Evolutionary conservation across 192 early-diverging fungal species (phyloP), one percentile per base, ranked within the genome.

Genomic region (Phlyctochytrium planicorne): DNA sequence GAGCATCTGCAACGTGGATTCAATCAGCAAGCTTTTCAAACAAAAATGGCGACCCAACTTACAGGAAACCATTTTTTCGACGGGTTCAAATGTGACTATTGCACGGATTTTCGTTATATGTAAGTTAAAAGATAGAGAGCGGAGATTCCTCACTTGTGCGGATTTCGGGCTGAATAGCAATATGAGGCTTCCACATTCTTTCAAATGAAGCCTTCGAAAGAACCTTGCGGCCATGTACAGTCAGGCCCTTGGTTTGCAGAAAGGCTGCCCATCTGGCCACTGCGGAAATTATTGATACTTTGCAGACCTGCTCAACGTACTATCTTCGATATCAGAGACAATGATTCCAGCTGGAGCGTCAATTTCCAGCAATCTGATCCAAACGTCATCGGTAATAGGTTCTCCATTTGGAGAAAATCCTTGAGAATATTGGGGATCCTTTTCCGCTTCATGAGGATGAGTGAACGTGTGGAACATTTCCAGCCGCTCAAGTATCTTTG

Each of bases 381-480:
- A 47, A 47, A 47, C 40, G 40, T 20, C 40, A 6, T 47, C 40
- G 6, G 6, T 20, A n/a, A n/a, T n/a, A n/a, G n/a, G n/a, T n/a
- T n/a, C n/a, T n/a, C n/a, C n/a, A n/a, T n/a, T n/a, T n/a, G n/a
- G n/a, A n/a, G n/a, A n/a, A 47, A 47, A 20, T 47, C 40, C 40
- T 20, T 14, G 40, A 47, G 40, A 6, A 47, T 14, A 14, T 47
- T 20, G 6, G 6, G 40, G 40, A 47, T 47, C 40, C 40, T 47
- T 20, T 6, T 14, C 6, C 6, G 10, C 20, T 47, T 47, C 20
- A 20, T 14, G 20, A 6, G 20, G 10, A 6, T 6, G 20, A 6
- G 40, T 47, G 40, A 14, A 47, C 40, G 40, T 47, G 40, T 47
- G 10, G 40, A 14, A 47, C 61, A 62, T 62, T 2, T 33, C 61